Evolutionary conservation across 2,329 filamentous ascomycete genomes (phyloP).

Genomic region (Pyrenochaeta sp.): DNA sequence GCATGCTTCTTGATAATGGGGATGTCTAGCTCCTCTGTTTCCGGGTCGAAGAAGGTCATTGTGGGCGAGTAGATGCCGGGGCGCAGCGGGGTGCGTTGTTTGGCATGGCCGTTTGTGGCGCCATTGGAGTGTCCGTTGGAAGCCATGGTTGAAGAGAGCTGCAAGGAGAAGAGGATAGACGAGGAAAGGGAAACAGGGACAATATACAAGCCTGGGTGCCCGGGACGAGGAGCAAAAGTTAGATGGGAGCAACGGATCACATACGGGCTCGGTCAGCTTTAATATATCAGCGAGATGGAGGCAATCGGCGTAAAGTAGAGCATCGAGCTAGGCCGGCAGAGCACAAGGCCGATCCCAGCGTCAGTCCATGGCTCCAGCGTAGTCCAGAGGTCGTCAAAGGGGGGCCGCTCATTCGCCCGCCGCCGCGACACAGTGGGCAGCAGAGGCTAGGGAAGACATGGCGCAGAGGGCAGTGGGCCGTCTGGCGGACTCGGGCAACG

Average conservation of each 20-base stretch:
- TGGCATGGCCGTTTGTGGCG: slow-evolving; percentile 42
- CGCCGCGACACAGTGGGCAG: slow-evolving; percentile 18
- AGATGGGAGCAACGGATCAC: slow-evolving; percentile 17
- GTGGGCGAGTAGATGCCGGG: slow-evolving; percentile 88
- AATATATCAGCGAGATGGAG: slow-evolving; percentile 47
- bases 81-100: slow-evolving; percentile 66
- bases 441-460: slow-evolving; percentile 28
- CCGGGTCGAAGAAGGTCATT: slow-evolving; percentile 87
- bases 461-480: slow-evolving; percentile 33
- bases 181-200: slow-evolving; percentile 7
- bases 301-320: slow-evolving; percentile 41
- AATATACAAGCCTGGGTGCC: slow-evolving; percentile 10
- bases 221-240: slow-evolving; percentile 23
- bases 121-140: slow-evolving; percentile 42
- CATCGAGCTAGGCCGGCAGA: slow-evolving; percentile 38
- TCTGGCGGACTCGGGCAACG: slow-evolving; percentile 36
- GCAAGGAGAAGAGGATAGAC: slow-evolving; percentile 3
- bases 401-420: slow-evolving; percentile 36
- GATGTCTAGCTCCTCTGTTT: slow-evolving; percentile 85
- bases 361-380: slow-evolving; percentile 28
- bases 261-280: slow-evolving; percentile 45
- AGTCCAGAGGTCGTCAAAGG: slow-evolving; percentile 30
- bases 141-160: slow-evolving; percentile 26
- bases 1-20: slow-evolving; percentile 81
- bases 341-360: slow-evolving; percentile 42